Evolutionary conservation across 768 basidiomycete species (phyloP).

Genomic region (Termitomyces sp.): DNA sequence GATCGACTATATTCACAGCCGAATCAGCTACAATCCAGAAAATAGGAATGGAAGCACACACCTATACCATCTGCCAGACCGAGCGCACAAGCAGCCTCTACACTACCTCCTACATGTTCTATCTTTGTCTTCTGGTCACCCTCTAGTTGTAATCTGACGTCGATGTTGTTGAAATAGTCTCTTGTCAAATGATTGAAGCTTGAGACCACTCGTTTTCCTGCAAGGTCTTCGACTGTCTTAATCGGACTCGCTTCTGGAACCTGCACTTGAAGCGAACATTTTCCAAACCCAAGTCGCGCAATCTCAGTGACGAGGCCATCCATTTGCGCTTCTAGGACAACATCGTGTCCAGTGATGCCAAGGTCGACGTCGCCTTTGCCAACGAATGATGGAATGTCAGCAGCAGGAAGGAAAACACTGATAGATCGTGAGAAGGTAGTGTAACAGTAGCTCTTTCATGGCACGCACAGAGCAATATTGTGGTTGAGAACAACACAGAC

Average conservation of each 20-base stretch:
- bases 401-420: conserved; percentile 94
- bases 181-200: conserved; percentile 88
- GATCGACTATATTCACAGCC: conserved; percentile 60
- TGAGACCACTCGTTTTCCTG: conserved; percentile 90
- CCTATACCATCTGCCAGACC: conserved; percentile 97
- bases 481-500: conserved; percentile 93
- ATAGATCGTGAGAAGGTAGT: neutral
- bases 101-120: conserved; percentile 95
- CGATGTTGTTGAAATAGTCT: conserved; percentile 68
- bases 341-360: conserved; percentile 97
- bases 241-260: conserved; percentile 74
- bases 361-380: conserved; percentile 96
- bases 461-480: conserved; percentile 83
- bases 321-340: conserved; percentile 89
- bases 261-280: conserved; percentile 86
- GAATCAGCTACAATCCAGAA: neutral
- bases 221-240: conserved; percentile 71
- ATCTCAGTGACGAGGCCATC: conserved; percentile 69
- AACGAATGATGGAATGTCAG: conserved; percentile 97
- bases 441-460: neutral
- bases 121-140: conserved; percentile 69
- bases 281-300: conserved; percentile 86
- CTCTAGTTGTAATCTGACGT: conserved; percentile 43
- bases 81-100: conserved; percentile 95
- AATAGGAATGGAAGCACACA: conserved; percentile 27